Base-by-base conservation (phyloP, 768 basidiomycete genomes). In the Russula brevipes region DNA sequence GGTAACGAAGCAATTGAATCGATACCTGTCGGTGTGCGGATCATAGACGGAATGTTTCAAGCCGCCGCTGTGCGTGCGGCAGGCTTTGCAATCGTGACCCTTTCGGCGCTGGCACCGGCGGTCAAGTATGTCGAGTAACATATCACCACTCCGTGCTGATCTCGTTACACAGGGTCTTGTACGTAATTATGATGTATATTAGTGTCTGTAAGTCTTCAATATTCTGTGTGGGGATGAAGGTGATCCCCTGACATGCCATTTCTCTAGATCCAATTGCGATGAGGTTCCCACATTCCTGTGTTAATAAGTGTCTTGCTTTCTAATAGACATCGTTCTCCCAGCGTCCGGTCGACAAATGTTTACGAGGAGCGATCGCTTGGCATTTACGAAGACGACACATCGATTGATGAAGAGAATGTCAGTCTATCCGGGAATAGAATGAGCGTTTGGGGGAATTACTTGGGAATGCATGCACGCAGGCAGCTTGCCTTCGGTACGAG, bases 311-410 rank as follows among this genome's bases (percentile, higher is more conserved):
- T 16, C 14, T 44, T 54, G 52, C 39, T 19, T 12, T 49, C 56
- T 64, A 17, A 59, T 24, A 36, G 45, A 35, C n/a, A 50, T 4
- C 10, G 11, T 24, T 31, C 41, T n/a, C 31, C 12, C 55, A 90
- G 90, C 72, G 91, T 98, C 24, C 91, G 96, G 11, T 87, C 91
- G n/a, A 87, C 89, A 51, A 92, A 93, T 68, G 91, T 92, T 0
- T 97, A 98, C 71, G 96, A 99, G 73, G 95, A 97, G 69, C 85
- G 84, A 57, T 94, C 93, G 0, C 81, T 98, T 30, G 96, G 94
- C 2, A 76, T 95, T 50, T 94, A 87, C 69, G 78, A 80, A 0
- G 75, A 82, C n/a, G 77, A 79, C 4, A 59, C 67, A 16, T 66
- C 71, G 4, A 36, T 64, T 6, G 68, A 72, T 8, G 73, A 72